Evolutionary conservation across 768 basidiomycete genomes (phyloP).

Genomic region (Gelatoporia subvermispora): DNA sequence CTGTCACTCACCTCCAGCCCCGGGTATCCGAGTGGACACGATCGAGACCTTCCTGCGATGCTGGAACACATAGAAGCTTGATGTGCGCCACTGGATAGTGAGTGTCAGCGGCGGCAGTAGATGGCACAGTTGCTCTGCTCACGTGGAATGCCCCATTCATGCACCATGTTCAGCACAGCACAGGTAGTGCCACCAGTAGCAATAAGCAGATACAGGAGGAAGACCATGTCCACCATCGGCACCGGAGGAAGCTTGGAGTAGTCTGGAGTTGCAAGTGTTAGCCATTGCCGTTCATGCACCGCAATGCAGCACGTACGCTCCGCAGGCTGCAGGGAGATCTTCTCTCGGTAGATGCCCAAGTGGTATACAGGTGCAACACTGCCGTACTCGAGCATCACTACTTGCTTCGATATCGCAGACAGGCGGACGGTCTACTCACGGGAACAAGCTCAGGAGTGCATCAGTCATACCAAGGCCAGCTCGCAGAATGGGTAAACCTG

Average conservation of each 20-base stretch:
- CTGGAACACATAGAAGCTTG: conserved; percentile 80
- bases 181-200: conserved; percentile 92
- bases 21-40: conserved; percentile 66
- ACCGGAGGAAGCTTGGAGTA: conserved; percentile 83
- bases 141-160: conserved; percentile 80
- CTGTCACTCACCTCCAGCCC: conserved; percentile 61
- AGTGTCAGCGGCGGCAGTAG: background rate
- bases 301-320: conserved; percentile 55
- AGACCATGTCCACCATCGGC: conserved; percentile 78
- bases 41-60: conserved; percentile 66
- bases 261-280: conserved; percentile 46
- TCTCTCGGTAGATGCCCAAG: conserved; percentile 85
- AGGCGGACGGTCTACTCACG: conserved; percentile 41
- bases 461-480: conserved; percentile 94
- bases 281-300: background rate
- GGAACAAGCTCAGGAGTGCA: conserved; percentile 79
- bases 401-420: background rate
- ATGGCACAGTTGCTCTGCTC: conserved; percentile 12
- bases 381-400: conserved; percentile 30
- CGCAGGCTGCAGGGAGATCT: conserved; percentile 81
- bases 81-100: conserved; percentile 53
- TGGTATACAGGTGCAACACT: conserved; percentile 84
- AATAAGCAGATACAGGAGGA: conserved; percentile 86
- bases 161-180: conserved; percentile 82
- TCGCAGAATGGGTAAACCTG: conserved; percentile 85